Evolutionary conservation across 805 yeast genomes (phyloP), one percentile per base, ranked within the genome.

Genomic region (Schizosaccharomyces octosporus): DNA sequence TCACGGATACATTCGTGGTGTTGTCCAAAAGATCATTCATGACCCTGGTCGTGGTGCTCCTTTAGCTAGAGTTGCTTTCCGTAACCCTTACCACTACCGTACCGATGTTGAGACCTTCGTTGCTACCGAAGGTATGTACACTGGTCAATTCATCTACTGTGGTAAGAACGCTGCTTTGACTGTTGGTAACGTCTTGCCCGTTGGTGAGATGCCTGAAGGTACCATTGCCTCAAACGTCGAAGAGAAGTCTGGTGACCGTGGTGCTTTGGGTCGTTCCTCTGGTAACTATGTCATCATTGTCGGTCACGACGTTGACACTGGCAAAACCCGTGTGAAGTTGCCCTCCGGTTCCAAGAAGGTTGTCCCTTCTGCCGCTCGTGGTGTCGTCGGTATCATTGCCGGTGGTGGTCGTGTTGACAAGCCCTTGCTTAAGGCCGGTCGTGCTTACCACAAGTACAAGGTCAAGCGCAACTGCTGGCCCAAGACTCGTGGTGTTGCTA

Each of bases 21-120:
- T 93, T 70, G 98, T 90, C 72, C 90, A 89, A 85, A 90, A 85
- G 79, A 93, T 90, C 79, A 81, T 93, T 79, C 98, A 90, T 81
- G 98, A 90, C 76, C 93, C 98, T 75, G 98, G 98, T 78, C 84
- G 98, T 79, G 98, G 98, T 82, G 98, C 98, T 78, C 98, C 98
- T 76, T 84, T 90, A 76, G 98, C 97, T 72, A 89, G 86, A 81
- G 96, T 90, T 78, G 89, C 80, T 69, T 90, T 90, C 96, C 87
- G 97, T 78, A 97, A 93, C 79, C 97, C 98, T 78, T 90, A 90
- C 95, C 87, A 81, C 82, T 90, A 85, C 87, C 89, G 84, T 81
- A 79, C 85, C 78, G 88, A 95, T 81, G 95, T 87, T 79, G 97
- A 90, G 81, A 90, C 90, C 73, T 90, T 93, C 82, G 86, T 90